These are phyloP conservation scores for Taphrina pruni DNA, from an alignment of 1,139 yeast genomes.

Conservation along the genomic window DNA sequence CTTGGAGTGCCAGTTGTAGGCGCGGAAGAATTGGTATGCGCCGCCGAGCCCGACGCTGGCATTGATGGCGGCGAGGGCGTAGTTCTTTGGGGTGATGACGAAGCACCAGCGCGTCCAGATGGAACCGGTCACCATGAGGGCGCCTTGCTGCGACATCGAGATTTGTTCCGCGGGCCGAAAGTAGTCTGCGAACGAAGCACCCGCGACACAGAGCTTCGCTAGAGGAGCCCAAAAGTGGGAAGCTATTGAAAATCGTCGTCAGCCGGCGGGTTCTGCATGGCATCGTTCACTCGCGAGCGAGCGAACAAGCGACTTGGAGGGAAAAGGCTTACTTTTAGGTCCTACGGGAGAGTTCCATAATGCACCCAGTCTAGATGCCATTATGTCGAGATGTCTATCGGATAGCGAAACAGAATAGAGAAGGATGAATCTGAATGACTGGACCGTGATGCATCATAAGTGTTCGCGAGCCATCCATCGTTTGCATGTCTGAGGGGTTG, in stretches of 20 bases:
- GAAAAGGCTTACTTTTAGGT: slow-evolving; percentile 24
- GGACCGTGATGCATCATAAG: too few relatives aligned
- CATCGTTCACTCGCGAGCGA: neutral
- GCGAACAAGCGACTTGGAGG: too few relatives aligned
- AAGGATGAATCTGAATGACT: too few relatives aligned
- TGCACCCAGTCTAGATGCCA: slow-evolving; percentile 25
- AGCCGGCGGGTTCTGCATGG: neutral
- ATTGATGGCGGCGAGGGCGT: slow-evolving; percentile 87
- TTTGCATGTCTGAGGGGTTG: neutral
- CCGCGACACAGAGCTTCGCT: slow-evolving; percentile 36
- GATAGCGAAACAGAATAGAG: too few relatives aligned
- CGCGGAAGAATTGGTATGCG: slow-evolving; percentile 75
- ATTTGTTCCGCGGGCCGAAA: slow-evolving; percentile 43
- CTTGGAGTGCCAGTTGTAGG: slow-evolving; percentile 36
- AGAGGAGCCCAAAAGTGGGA: slow-evolving; percentile 32
- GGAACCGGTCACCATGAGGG: slow-evolving; percentile 87
- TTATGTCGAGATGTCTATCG: neutral
- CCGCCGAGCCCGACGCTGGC: slow-evolving; percentile 93
- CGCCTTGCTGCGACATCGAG: slow-evolving; percentile 50
- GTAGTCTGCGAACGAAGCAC: slow-evolving; percentile 43
- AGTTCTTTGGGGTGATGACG: slow-evolving; percentile 87
- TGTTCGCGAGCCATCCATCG: too few relatives aligned
- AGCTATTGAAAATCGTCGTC: neutral
- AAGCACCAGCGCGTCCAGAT: slow-evolving; percentile 99
- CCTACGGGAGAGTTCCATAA: slow-evolving; percentile 39